phyloP scores from a whole-genome alignment of 2,329 filamentous ascomycete genomes.

The Rutstroemia sp. region DNA sequence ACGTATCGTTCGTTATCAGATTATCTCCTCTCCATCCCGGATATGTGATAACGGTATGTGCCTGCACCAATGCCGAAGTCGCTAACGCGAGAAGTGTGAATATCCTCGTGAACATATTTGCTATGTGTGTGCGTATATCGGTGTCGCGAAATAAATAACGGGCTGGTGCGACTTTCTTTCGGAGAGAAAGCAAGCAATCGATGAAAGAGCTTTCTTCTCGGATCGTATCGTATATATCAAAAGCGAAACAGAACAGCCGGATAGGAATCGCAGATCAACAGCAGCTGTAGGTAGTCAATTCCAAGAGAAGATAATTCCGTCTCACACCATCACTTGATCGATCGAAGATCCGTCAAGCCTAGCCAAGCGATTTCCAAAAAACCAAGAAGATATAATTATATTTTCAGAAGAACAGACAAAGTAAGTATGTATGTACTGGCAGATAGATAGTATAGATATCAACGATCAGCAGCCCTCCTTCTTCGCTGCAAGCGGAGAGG shows the following conservation, averaged over 20 bases:
- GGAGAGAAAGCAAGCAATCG: neutral
- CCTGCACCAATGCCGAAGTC: conserved; percentile 26
- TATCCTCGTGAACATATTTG: conserved; percentile 2
- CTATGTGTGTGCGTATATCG: no score
- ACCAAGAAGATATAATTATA: neutral
- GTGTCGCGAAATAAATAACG: no score
- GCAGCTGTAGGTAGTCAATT: neutral
- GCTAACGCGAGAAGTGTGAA: neutral
- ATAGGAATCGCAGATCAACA: neutral
- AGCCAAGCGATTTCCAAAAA: neutral
- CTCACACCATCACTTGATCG: neutral
- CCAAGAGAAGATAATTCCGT: neutral
- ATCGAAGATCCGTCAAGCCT: no score
- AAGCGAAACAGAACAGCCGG: no score
- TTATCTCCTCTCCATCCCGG: conserved; percentile 35
- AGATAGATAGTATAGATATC: no score
- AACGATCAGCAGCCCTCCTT: no score
- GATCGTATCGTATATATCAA: no score
- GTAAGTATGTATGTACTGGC: no score
- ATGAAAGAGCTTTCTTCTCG: neutral
- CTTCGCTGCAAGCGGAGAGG: no score
- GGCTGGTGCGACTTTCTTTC: neutral
- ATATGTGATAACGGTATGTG: conserved; percentile 34
- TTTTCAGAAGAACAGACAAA: no score
- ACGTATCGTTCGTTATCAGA: conserved; percentile 31